These are phyloP conservation scores for Trametes cubensis DNA, from an alignment of 768 basidiomycete genomes.

Conservation along the genomic window DNA sequence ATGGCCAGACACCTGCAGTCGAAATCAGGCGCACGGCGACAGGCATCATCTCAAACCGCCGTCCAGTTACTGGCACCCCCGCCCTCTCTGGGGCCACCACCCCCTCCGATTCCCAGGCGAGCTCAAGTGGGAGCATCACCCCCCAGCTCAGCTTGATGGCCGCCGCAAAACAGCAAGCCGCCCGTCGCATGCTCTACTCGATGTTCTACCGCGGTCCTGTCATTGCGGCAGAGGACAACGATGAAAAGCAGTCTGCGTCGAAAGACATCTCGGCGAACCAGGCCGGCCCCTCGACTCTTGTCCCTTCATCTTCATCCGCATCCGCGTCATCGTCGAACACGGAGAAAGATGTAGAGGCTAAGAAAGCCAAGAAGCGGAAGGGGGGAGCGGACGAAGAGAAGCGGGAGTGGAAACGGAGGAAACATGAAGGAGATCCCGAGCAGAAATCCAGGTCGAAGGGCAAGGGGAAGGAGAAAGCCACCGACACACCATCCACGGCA, in stretches of 20 bases:
- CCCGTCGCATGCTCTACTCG: slow-evolving; percentile 73
- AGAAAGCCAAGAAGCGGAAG: slow-evolving; percentile 21
- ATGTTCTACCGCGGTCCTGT: slow-evolving; percentile 80
- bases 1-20: slow-evolving; percentile 9
- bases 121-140: slow-evolving; percentile 22
- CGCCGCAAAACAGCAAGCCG: slow-evolving; percentile 76
- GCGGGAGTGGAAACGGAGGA: slow-evolving; percentile 20
- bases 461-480: slow-evolving; percentile 9
- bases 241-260: background rate
- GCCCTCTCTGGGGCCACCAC: slow-evolving; percentile 43
- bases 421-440: slow-evolving; percentile 15
- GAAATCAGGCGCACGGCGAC: slow-evolving; percentile 63
- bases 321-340: background rate
- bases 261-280: background rate
- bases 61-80: slow-evolving; percentile 54
- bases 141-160: slow-evolving; percentile 56
- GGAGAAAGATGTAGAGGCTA: background rate
- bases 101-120: slow-evolving; percentile 45
- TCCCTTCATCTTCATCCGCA: background rate
- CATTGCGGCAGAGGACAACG: slow-evolving; percentile 45
- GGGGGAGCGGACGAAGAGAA: slow-evolving; percentile 7
- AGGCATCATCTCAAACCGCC: slow-evolving; percentile 74
- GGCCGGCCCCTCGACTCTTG: background rate
- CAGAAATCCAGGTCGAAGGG: slow-evolving; percentile 3
- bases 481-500: slow-evolving; percentile 8